These are phyloP conservation scores for Spergularia bocconei DNA, from an alignment of 148 eudicot genomes.

Conservation along the genomic window DNA sequence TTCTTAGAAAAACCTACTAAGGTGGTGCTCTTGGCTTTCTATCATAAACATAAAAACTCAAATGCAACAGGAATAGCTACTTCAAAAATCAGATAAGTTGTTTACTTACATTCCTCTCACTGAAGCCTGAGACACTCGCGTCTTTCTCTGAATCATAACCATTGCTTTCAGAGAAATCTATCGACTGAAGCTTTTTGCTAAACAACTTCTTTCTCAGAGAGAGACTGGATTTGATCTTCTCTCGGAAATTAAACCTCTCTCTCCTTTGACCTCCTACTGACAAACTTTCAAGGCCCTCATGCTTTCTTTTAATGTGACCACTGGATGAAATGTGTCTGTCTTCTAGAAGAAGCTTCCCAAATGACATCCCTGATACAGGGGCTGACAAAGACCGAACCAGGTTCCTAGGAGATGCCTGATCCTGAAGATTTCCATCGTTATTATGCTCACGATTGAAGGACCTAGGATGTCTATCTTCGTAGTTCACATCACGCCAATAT, in stretches of 20 bases:
- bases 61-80: conserved; percentile 1
- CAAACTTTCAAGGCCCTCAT: conserved; percentile 53
- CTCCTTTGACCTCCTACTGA: conserved; percentile 49
- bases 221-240: conserved; percentile 64
- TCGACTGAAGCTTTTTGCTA: conserved; percentile 59
- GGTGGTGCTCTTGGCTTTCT: background rate
- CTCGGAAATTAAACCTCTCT: conserved; percentile 64
- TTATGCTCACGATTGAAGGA: conserved; percentile 48
- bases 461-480: conserved; percentile 44
- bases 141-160: conserved; percentile 46
- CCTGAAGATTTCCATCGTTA: conserved; percentile 31
- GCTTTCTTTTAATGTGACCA: conserved; percentile 84
- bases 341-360: conserved; percentile 94
- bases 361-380: conserved; percentile 78
- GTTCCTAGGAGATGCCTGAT: conserved; percentile 62
- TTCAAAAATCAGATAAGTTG: background rate
- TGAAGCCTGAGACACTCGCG: conserved; percentile 43
- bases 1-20: background rate
- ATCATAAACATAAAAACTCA: background rate
- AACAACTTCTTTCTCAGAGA: conserved; percentile 68
- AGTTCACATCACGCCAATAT: conserved; percentile 37
- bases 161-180: conserved; percentile 39
- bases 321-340: conserved; percentile 73
- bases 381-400: conserved; percentile 90
- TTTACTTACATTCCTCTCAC: conserved; percentile 60